phyloP scores from a whole-genome alignment of 352 stramenopile species.

The Thraustotheca clavata region DNA sequence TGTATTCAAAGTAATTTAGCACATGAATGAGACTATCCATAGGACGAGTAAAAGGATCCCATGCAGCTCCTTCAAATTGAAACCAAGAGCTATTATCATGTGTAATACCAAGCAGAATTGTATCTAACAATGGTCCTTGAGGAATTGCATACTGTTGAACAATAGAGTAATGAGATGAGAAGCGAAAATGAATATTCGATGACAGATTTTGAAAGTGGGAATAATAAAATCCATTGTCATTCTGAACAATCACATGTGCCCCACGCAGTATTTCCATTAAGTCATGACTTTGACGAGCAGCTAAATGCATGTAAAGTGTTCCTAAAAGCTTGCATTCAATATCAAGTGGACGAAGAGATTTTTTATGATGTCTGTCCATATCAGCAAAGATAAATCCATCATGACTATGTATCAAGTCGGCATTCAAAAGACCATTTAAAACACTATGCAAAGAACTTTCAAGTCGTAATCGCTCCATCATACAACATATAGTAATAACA shows the following conservation, averaged over 20 bases:
- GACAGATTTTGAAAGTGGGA: conserved; percentile 20
- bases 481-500: background rate
- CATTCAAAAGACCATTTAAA: conserved; percentile 2
- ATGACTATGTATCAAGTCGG: background rate
- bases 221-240: conserved; percentile 24
- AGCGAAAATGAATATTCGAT: conserved; percentile 14
- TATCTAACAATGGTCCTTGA: conserved; percentile 22
- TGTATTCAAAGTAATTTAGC: conserved; percentile 27
- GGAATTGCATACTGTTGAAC: conserved; percentile 20
- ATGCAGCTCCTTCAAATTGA: conserved; percentile 27
- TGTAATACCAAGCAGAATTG: conserved; percentile 21
- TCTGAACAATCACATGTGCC: conserved; percentile 25
- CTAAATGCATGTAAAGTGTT: conserved; percentile 11
- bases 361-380: conserved; percentile 1
- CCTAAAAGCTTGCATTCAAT: conserved; percentile 12
- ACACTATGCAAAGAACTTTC: conserved; percentile 5
- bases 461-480: conserved; percentile 12
- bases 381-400: background rate
- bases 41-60: conserved; percentile 19
- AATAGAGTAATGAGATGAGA: conserved; percentile 21
- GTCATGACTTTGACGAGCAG: background rate
- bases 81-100: conserved; percentile 22
- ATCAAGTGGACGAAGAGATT: conserved; percentile 1
- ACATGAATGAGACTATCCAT: conserved; percentile 24
- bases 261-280: conserved; percentile 24